Conservation (phyloP, 495 filamentous ascomycete species). For the Penicillium dipodomyicola region DNA sequence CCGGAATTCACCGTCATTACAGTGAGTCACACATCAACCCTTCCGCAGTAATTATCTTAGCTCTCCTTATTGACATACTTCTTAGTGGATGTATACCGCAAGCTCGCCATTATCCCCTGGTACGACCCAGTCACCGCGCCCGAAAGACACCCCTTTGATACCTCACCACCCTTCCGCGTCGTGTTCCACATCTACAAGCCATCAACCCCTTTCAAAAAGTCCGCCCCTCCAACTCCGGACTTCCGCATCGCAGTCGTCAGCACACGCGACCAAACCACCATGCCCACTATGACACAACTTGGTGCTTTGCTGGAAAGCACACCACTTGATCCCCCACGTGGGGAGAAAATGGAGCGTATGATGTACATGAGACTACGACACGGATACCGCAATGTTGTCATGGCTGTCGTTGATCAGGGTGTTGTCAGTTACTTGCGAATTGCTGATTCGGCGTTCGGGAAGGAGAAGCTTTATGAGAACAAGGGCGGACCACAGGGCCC, state of each 20-base stretch:
- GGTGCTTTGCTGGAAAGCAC: slow-evolving; percentile 63
- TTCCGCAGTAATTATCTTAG: not conserved
- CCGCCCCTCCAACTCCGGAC: slow-evolving; percentile 70
- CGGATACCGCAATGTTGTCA: slow-evolving; percentile 75
- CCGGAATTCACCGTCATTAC: slow-evolving; percentile 79
- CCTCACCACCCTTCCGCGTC: slow-evolving; percentile 59
- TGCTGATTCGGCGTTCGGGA: slow-evolving; percentile 74
- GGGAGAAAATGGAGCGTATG: slow-evolving; percentile 48
- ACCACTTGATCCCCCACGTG: slow-evolving; percentile 59
- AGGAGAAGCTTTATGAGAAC: slow-evolving; percentile 64
- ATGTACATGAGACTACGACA: slow-evolving; percentile 75
- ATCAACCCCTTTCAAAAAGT: slow-evolving; percentile 66
- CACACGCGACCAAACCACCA: slow-evolving; percentile 59
- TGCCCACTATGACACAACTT: slow-evolving; percentile 73
- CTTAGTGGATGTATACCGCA: slow-evolving; percentile 65
- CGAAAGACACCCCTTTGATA: slow-evolving; percentile 18
- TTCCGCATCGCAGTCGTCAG: slow-evolving; percentile 79
- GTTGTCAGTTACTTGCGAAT: slow-evolving; percentile 83
- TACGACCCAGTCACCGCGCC: slow-evolving; percentile 55
- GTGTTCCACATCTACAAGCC: slow-evolving; percentile 81
- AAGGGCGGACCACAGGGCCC: slow-evolving; percentile 26
- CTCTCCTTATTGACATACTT: not conserved
- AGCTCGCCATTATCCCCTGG: slow-evolving; percentile 70
- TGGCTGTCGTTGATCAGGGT: slow-evolving; percentile 88
- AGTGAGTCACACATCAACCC: slow-evolving; percentile 26